Conservation (phyloP, 1,284 basidiomycete genomes). For the Sanghuangporus baumii region DNA sequence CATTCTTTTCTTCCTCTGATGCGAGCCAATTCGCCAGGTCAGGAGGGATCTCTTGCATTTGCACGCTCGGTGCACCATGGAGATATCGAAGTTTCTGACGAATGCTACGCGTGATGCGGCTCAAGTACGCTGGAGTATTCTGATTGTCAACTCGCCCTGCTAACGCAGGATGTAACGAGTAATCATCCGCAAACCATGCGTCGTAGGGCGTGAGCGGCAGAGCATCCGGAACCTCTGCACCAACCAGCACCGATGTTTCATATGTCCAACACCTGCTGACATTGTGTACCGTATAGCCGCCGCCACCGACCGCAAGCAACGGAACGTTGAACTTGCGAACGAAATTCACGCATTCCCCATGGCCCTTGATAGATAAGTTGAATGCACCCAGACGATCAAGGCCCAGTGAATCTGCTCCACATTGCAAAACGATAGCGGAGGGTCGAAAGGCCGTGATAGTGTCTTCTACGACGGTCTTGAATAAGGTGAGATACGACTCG, state of each 20-base stretch:
- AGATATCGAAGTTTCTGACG: constrained; percentile 91
- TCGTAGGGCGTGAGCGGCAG: constrained; percentile 90
- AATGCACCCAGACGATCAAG: constrained; percentile 95
- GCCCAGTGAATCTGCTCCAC: constrained; percentile 94
- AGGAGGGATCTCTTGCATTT: constrained; percentile 95
- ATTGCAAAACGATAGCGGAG: constrained; percentile 90
- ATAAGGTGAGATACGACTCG: constrained; percentile 91
- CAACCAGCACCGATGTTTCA: constrained; percentile 92
- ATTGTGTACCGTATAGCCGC: constrained; percentile 94
- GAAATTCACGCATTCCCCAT: constrained; percentile 97
- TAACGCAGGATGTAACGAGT: constrained; percentile 89
- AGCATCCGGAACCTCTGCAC: constrained; percentile 77
- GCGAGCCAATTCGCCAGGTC: constrained; percentile 78
- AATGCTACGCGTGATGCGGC: constrained; percentile 81
- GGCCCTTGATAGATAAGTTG: constrained; percentile 98
- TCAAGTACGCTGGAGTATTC: constrained; percentile 78
- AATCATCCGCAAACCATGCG: constrained; percentile 89
- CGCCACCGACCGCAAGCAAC: constrained; percentile 87
- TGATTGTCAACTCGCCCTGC: constrained; percentile 91
- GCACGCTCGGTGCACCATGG: constrained; percentile 92
- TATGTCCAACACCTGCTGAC: constrained; percentile 99
- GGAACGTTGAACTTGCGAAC: constrained; percentile 91
- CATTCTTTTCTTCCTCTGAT: constrained; percentile 70
- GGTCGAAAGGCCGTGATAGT: constrained; percentile 89
- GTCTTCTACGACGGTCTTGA: constrained; percentile 95